A percentile compares a stretch with the other conserved stretches of the same genome.
Evolutionary conservation across 306 rosid genomes (phyloP).

Genomic region (Glycine latifolia): DNA sequence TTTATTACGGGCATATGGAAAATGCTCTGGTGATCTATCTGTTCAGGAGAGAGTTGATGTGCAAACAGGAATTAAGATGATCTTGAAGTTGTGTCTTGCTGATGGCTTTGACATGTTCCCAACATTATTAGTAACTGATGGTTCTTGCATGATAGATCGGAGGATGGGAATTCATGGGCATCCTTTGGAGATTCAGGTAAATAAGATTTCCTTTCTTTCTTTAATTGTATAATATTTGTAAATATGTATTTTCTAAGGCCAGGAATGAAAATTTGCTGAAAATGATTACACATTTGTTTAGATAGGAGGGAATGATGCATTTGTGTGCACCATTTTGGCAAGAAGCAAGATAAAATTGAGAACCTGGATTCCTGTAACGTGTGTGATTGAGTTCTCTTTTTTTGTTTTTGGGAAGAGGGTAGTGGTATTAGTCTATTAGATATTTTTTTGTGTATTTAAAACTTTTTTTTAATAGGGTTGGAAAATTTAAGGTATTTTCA

Average conservation of each 20-base stretch:
- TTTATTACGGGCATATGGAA: conserved; percentile 85
- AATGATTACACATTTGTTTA: conserved; percentile 23
- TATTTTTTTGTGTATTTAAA: conserved; percentile 9
- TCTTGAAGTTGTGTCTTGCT: conserved; percentile 79
- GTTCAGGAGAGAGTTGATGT: conserved; percentile 96
- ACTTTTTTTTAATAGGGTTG: background rate
- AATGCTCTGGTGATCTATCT: conserved; percentile 77
- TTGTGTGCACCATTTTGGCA: conserved; percentile 3
- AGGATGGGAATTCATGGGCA: conserved; percentile 97
- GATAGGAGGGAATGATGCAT: conserved; percentile 7
- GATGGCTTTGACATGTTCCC: conserved; percentile 98
- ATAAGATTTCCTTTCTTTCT: conserved; percentile 34
- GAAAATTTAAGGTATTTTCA: background rate
- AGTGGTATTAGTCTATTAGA: background rate
- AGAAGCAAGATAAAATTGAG: conserved; percentile 6
- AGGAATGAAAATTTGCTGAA: conserved; percentile 21
- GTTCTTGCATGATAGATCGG: conserved; percentile 94
- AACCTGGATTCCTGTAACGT: conserved; percentile 19
- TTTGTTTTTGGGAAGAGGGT: background rate
- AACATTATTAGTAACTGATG: conserved; percentile 82
- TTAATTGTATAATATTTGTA: conserved; percentile 4
- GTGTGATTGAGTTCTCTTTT: conserved; percentile 35
- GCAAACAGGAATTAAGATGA: conserved; percentile 93
- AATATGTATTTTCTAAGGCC: conserved; percentile 21
- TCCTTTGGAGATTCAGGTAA: conserved; percentile 89